Base-by-base conservation (phyloP, 2,329 filamentous ascomycete species). In the Chaetothyriales sp. region DNA sequence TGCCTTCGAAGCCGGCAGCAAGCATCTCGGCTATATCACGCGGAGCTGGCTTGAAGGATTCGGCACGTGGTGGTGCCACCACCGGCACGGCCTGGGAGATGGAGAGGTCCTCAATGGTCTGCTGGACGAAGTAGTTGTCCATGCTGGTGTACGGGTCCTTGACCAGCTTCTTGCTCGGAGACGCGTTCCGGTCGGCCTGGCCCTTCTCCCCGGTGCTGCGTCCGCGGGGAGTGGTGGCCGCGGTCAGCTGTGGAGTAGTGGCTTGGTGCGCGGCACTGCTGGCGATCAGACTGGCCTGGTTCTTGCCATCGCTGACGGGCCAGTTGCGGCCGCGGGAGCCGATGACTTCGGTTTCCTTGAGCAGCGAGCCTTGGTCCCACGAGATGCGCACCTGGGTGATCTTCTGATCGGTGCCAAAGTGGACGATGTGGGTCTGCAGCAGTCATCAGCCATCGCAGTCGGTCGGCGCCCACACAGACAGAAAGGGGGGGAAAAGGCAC, bases 321-420 rank as follows among this genome's bases (percentile, higher is more conserved):
- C 92, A 98, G 70, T 92, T 94, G 67, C 85, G 86, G 52, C 86
- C 87, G 50, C 85, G 83, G 65, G 83, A 84, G 63, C 92, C 90
- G 68, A 98, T 97, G 52, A 95, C 82, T 56, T 95, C 89, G 58
- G 95, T 78, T 68, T 94, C 85, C 72, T 92, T 97, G 60, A 98
- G 78, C 43, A 98, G 78, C 50, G 88, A 85, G 55, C 83, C 89
- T 69, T 98, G 92, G 67, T 98, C 92, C 92, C 92, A 98, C 67
- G 85, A 87, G 60, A 90, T 80, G 61, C 90, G 86, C 58, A 97
- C 86, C 67, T 92, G 87, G 54, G 77, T 68, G 65, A 98, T 95
- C 71, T 87, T 89, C 66, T 81, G 79, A 46, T 83, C 69, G 58
- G 69, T 66, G 67, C 94, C 79, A 69, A 95, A 95, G 53, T 81